Percentiles rank a stretch among this genome's conserved stretches.
These are phyloP conservation scores for Globisporangium takayamanum DNA, from an alignment of 352 stramenopile genomes.

Conservation along the genomic window DNA sequence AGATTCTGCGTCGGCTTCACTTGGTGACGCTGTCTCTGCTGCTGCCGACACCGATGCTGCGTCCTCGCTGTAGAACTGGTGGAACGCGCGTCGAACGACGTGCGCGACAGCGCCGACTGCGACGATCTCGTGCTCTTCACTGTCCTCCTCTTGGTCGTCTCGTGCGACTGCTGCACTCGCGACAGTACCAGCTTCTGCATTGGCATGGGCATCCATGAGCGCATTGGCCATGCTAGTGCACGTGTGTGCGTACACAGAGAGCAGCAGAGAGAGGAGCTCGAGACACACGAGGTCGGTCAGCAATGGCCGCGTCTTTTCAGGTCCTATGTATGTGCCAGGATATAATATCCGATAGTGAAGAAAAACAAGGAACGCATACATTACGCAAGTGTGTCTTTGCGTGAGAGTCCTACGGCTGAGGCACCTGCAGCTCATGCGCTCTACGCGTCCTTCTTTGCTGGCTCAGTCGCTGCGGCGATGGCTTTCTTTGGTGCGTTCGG, in stretches of 20 bases:
- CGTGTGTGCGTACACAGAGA: not conserved
- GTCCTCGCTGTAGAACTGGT: conserved; percentile 32
- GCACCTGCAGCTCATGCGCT: not conserved
- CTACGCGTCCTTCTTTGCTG: conserved; percentile 7
- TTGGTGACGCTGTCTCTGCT: not conserved
- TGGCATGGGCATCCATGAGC: not conserved
- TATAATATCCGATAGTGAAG: too few relatives aligned
- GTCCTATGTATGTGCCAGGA: too few relatives aligned
- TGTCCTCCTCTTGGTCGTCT: conserved; percentile 7
- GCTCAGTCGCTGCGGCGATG: conserved; percentile 8
- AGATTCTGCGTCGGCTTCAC: too few relatives aligned
- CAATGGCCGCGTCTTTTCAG: too few relatives aligned
- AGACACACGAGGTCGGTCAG: too few relatives aligned
- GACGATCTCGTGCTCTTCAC: conserved; percentile 52
- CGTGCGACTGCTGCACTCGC: not conserved
- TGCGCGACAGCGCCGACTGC: conserved; percentile 66
- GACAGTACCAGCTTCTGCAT: too few relatives aligned
- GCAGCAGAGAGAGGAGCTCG: not conserved
- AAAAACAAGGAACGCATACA: too few relatives aligned
- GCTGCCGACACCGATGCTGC: not conserved
- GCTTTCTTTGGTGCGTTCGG: conserved; percentile 25
- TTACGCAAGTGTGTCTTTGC: too few relatives aligned
- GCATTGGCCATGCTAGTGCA: not conserved
- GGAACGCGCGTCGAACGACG: conserved; percentile 70
- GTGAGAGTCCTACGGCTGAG: not conserved